Percentiles rank a stretch among this genome's conserved stretches.
Evolutionary conservation across 345 rosid species (phyloP).

Genomic region (Excoecaria agallocha): DNA sequence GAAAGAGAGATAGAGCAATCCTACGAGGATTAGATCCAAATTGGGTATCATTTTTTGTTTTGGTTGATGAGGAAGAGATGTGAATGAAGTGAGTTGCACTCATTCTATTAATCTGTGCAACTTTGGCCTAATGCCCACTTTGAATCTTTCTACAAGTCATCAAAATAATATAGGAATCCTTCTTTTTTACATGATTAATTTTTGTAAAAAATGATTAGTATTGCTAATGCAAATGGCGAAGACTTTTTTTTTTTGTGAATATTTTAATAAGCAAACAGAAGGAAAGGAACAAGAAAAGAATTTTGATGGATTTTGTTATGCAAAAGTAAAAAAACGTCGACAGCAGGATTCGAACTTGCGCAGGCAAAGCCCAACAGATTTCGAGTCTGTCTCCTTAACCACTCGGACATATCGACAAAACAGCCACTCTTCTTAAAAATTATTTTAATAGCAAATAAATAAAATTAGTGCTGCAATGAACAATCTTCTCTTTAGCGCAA

Average conservation of each 20-base stretch:
- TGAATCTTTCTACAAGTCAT: neutral
- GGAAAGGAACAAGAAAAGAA: neutral
- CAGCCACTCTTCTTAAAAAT: too few species aligned
- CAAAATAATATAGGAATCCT: neutral
- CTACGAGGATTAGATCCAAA: constrained; percentile 36
- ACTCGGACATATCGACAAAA: constrained; percentile 79
- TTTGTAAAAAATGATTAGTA: too few species aligned
- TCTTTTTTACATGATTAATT: too few species aligned
- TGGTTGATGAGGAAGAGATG: neutral
- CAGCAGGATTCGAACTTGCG: constrained; percentile 99
- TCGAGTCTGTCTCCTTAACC: constrained; percentile 99
- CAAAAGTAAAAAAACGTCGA: constrained; percentile 45
- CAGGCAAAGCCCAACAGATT: constrained; percentile 99
- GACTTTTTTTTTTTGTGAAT: too few species aligned
- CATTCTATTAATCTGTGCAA: constrained; percentile 3
- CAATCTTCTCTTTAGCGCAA: too few species aligned
- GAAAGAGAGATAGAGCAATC: constrained; percentile 35
- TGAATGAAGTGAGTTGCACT: constrained; percentile 46
- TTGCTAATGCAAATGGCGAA: too few species aligned
- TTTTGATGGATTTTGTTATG: neutral
- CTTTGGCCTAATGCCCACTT: neutral
- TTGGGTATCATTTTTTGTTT: constrained; percentile 37
- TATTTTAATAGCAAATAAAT: too few species aligned
- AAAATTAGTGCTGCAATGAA: too few species aligned
- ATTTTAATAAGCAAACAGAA: neutral